Percentiles rank a stretch among this genome's conserved stretches.
phyloP scores from a whole-genome alignment of 331 rosid species.

The Pyrus hybrid region DNA sequence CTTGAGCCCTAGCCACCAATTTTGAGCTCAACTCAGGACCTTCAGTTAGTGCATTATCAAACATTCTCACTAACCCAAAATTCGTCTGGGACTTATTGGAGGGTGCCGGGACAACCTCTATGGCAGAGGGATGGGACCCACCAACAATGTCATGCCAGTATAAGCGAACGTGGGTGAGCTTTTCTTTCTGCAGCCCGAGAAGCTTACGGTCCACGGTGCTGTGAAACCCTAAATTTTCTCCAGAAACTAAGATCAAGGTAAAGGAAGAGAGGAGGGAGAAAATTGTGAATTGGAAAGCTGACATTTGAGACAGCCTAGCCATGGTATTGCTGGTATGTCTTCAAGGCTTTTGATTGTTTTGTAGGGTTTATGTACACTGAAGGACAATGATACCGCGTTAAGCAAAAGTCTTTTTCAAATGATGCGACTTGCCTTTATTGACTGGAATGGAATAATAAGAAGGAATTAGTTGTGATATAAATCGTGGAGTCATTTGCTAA shows the following conservation, averaged over 20 bases:
- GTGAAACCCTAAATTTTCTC: background rate
- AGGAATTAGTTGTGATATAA: no score
- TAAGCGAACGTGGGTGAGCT: conserved; percentile 11
- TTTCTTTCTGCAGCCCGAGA: conserved; percentile 7
- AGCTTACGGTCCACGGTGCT: conserved; percentile 5
- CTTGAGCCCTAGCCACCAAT: conserved; percentile 17
- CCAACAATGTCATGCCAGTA: conserved; percentile 24
- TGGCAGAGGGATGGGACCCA: conserved; percentile 7
- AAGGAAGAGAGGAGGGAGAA: background rate
- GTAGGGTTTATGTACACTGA: background rate
- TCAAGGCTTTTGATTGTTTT: background rate
- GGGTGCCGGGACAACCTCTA: background rate
- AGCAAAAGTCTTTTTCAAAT: background rate
- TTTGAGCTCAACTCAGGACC: conserved; percentile 9
- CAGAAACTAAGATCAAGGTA: background rate
- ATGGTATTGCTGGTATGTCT: background rate
- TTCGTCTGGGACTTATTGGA: background rate
- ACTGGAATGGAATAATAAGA: no score
- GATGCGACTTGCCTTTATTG: background rate
- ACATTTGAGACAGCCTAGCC: background rate
- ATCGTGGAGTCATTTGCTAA: no score
- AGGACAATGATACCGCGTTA: background rate
- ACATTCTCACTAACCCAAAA: conserved; percentile 11
- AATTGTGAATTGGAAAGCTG: background rate
- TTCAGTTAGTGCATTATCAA: conserved; percentile 19